These are phyloP conservation scores for Brassica rapa DNA, from an alignment of 345 rosid species.

Conservation along the genomic window DNA sequence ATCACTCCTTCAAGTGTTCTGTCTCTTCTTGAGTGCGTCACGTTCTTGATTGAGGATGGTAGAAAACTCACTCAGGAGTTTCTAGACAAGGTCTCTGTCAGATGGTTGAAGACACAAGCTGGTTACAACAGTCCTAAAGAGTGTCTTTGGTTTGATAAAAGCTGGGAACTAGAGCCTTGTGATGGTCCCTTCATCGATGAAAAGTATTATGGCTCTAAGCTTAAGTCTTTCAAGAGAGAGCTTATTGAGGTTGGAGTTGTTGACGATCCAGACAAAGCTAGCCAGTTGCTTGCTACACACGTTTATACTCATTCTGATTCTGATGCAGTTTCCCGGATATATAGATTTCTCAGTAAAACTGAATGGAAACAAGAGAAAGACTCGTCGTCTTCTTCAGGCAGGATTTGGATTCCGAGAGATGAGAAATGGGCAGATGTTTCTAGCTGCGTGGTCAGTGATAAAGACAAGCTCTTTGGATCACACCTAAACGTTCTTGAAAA, in stretches of 20 bases:
- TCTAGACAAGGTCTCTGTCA: constrained; percentile 36
- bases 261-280: constrained; percentile 36
- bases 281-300: constrained; percentile 44
- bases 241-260: constrained; percentile 53
- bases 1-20: constrained; percentile 40
- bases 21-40: constrained; percentile 54
- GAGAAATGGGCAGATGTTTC: constrained; percentile 57
- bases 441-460: constrained; percentile 54
- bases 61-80: constrained; percentile 42
- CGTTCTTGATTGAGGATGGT: constrained; percentile 32
- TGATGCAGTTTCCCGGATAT: constrained; percentile 51
- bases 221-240: constrained; percentile 44
- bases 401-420: constrained; percentile 58
- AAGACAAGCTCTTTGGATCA: constrained; percentile 52
- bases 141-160: constrained; percentile 49
- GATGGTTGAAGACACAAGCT: constrained; percentile 60
- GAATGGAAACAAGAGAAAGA: constrained; percentile 45
- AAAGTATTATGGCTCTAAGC: constrained; percentile 49
- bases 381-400: background rate
- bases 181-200: constrained; percentile 86
- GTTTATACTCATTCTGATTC: constrained; percentile 47
- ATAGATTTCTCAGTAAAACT: constrained; percentile 40
- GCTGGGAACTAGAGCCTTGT: constrained; percentile 46
- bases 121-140: constrained; percentile 57
- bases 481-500: constrained; percentile 54